Base-by-base conservation (phyloP, 306 rosid species). In the Castanea mollissima region DNA sequence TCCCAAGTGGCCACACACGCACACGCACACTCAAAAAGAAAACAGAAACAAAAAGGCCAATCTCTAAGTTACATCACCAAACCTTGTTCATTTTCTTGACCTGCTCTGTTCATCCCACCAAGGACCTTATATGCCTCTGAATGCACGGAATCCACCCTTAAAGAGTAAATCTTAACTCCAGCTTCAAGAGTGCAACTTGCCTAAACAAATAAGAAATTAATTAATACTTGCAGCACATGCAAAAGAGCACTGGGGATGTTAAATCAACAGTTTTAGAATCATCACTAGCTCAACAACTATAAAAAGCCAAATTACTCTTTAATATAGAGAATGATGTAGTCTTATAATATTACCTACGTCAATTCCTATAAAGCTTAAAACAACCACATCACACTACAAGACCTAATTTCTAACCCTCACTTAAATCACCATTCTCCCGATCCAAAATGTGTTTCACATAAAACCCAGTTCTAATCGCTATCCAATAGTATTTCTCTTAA, bases 131-230 rank as follows among this genome's bases (percentile, higher is more conserved):
- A 95, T 8, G 99, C 97, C 85, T 93, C 98, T 18, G 98, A 93
- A 76, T 95, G 99, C 78, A 90, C 98, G 0, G 99, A 91, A 84
- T 95, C 99, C 79, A 95, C 99, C 81, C 99, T 83, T 34, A 93
- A 23, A 57, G 99, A 88, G 83, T 93, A 95, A 75, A 95, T 91
- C 84, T 90, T 95, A 52, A 95, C 98, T 69, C 98, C 99, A 49
- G 97, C 99, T 90, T 95, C 99, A 82, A 93, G 96, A 64, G 98
- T 93, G 85, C 99, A 95, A 72, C 98, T 90, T 73, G 98, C 99
- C 99, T 95, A 85, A 77, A 83, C 72, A 82, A 20, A 77, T 9
- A 23, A 76, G 68, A 64, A 41, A 21, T 27, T 27, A 19, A 83
- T 56, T 18, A 75, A 75, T 2, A 79, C 55, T 59, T 65, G 72